Evolutionary conservation across 1,139 yeast genomes (phyloP).

Genomic region (Hansenula anomala): DNA sequence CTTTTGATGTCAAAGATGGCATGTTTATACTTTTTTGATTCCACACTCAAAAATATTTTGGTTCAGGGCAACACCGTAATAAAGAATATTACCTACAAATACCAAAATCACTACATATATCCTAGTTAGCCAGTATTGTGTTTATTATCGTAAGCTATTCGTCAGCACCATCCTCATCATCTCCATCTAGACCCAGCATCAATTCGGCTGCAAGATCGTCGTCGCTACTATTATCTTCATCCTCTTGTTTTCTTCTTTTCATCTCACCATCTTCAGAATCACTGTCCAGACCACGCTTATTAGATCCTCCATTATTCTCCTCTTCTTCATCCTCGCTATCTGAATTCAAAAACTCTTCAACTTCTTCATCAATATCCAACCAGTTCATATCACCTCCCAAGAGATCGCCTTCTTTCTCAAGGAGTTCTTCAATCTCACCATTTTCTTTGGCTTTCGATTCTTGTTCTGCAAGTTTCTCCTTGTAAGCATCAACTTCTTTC

Average conservation of each 20-base stretch:
- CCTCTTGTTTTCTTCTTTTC: constrained; percentile 1
- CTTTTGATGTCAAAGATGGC: too few relatives aligned
- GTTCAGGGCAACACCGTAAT: too few relatives aligned
- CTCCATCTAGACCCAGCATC: constrained; percentile 11
- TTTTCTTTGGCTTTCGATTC: constrained; percentile 10
- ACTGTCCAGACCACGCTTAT: too few relatives aligned
- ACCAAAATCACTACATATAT: too few relatives aligned
- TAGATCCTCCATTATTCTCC: too few relatives aligned
- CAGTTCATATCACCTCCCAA: constrained; percentile 25
- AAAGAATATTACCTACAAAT: too few relatives aligned
- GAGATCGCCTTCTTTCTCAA: constrained; percentile 19
- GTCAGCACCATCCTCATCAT: too few relatives aligned
- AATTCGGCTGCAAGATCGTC: constrained; percentile 34
- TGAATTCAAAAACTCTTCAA: constrained; percentile 13
- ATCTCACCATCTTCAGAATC: constrained; percentile 22
- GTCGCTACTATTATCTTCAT: constrained; percentile 3
- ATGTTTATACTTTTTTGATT: too few relatives aligned
- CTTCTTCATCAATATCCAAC: constrained; percentile 23
- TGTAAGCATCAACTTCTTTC: constrained; percentile 29
- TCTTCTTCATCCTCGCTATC: constrained; percentile 20
- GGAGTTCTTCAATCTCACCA: constrained; percentile 14
- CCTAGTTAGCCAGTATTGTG: too few relatives aligned
- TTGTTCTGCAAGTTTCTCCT: constrained; percentile 19
- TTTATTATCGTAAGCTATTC: too few relatives aligned
- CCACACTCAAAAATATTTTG: too few relatives aligned